Evolutionary conservation across 208 protist genomes (phyloP).

Genomic region (Trypanosoma scelopori): DNA sequence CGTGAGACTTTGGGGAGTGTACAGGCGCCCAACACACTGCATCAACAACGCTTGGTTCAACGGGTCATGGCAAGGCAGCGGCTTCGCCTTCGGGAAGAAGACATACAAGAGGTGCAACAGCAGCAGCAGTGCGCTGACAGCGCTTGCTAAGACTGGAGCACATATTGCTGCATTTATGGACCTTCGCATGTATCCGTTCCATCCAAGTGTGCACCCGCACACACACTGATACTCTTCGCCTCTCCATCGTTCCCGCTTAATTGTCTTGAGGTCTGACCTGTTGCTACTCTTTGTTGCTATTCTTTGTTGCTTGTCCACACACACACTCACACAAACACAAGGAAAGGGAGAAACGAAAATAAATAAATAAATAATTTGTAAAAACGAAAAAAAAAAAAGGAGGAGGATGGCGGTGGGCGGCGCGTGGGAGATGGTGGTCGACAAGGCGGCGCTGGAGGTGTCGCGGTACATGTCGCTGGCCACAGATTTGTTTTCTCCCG

Average conservation of each 20-base stretch:
- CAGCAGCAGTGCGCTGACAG: conserved; percentile 18
- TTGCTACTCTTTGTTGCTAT: conserved; percentile 2
- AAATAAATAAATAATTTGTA: no score
- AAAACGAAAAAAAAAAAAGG: no score
- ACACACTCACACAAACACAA: background rate
- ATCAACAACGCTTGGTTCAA: conserved; percentile 57
- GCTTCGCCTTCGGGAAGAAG: conserved; percentile 33
- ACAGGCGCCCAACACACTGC: background rate
- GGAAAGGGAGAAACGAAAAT: background rate
- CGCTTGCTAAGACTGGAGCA: conserved; percentile 6
- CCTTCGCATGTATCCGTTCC: background rate
- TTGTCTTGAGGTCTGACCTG: conserved; percentile 13
- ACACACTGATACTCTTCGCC: conserved; percentile 15
- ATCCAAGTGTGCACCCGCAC: conserved; percentile 1
- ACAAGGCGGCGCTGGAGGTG: conserved; percentile 54
- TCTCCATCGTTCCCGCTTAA: conserved; percentile 6
- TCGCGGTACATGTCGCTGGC: conserved; percentile 50
- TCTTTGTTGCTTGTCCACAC: background rate
- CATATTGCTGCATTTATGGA: background rate
- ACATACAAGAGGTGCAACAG: conserved; percentile 37
- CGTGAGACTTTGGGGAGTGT: conserved; percentile 23
- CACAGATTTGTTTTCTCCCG: conserved; percentile 40
- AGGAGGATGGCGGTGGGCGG: conserved; percentile 27
- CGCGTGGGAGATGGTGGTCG: conserved; percentile 68
- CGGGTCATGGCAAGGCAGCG: conserved; percentile 63